Percentiles rank a stretch among this genome's conserved stretches.
These are phyloP conservation scores for Diaporthe ilicicola DNA, from an alignment of 2,329 filamentous ascomycete genomes.

Conservation along the genomic window DNA sequence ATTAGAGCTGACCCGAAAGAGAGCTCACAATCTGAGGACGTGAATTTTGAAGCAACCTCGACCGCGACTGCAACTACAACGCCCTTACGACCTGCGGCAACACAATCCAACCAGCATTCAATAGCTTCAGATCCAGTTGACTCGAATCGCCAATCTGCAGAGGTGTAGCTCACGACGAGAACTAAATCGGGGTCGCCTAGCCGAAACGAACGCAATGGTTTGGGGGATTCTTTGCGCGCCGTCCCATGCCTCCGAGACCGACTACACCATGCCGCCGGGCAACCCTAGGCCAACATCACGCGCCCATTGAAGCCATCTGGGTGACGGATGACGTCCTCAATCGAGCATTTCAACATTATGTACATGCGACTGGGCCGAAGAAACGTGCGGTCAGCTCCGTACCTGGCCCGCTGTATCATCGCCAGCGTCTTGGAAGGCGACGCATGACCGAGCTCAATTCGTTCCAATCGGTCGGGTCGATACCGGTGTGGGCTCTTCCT, in stretches of 20 bases:
- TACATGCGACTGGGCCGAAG: slow-evolving; percentile 42
- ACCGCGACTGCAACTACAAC: neutral
- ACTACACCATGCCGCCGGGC: slow-evolving; percentile 49
- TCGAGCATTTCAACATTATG: slow-evolving; percentile 58
- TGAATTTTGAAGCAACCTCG: slow-evolving; percentile 3
- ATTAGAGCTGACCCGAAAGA: neutral
- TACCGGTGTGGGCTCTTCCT: slow-evolving; percentile 57
- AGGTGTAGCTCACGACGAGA: neutral
- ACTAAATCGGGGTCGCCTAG: neutral
- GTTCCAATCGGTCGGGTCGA: slow-evolving; percentile 48
- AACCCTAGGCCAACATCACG: slow-evolving; percentile 51
- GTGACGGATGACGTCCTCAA: slow-evolving; percentile 65
- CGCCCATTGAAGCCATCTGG: slow-evolving; percentile 60
- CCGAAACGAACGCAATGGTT: slow-evolving; percentile 18
- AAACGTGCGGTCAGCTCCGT: slow-evolving; percentile 49
- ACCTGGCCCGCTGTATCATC: slow-evolving; percentile 64
- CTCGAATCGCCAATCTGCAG: too few relatives aligned
- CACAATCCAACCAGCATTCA: neutral
- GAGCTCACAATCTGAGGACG: neutral
- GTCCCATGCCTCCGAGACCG: slow-evolving; percentile 34
- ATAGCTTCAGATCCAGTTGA: neutral
- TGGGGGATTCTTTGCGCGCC: neutral
- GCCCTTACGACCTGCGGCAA: neutral
- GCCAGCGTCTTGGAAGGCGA: slow-evolving; percentile 61
- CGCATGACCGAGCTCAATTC: slow-evolving; percentile 60